Conservation (phyloP, 805 yeast species). For the Yarrowia porcina region DNA sequence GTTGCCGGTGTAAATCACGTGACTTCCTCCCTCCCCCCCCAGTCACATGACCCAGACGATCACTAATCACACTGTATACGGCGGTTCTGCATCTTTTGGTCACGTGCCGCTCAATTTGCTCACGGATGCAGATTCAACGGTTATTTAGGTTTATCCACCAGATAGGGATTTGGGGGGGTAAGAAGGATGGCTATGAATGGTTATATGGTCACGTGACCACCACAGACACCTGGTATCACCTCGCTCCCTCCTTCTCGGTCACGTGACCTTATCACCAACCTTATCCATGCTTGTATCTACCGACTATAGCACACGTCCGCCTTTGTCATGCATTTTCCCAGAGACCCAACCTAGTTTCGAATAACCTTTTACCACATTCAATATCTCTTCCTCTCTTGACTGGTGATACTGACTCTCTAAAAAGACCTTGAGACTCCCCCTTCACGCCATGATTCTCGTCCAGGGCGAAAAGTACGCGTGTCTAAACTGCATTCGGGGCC, state of each 20-base stretch:
- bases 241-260: neutral
- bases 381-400: neutral
- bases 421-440: neutral
- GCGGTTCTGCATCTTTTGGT: neutral
- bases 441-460: constrained; percentile 64
- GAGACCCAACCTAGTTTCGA: neutral
- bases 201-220: too few species aligned
- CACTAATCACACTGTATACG: neutral
- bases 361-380: neutral
- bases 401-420: neutral
- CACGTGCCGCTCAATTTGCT: neutral
- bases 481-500: constrained; percentile 77
- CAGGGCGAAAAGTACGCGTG: constrained; percentile 76
- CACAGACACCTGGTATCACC: too few species aligned
- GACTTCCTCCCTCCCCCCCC: too few species aligned
- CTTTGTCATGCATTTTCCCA: constrained; percentile 1
- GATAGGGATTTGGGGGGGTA: neutral
- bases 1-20: too few species aligned
- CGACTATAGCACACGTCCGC: neutral
- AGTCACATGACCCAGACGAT: neutral
- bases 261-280: neutral
- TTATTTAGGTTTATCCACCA: neutral
- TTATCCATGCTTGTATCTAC: neutral
- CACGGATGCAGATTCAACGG: neutral
- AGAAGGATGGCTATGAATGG: too few species aligned